phyloP scores from a whole-genome alignment of 2,329 filamentous ascomycete genomes.

The Mollisiaceae sp. region DNA sequence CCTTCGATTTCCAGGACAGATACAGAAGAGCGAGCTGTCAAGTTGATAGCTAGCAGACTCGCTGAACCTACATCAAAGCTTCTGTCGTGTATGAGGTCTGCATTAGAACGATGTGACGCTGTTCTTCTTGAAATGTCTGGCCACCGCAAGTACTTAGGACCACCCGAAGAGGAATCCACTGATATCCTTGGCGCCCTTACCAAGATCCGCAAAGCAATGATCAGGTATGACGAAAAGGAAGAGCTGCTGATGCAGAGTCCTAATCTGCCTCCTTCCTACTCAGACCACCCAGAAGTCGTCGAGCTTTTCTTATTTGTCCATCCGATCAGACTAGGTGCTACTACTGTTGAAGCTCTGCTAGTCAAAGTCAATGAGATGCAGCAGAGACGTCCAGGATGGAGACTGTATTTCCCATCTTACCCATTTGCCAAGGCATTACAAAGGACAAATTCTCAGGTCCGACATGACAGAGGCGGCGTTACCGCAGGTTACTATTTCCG shows the following conservation, averaged over 20 bases:
- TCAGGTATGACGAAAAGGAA: slow-evolving; percentile 54
- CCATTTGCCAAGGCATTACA: slow-evolving; percentile 58
- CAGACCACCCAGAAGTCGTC: slow-evolving; percentile 55
- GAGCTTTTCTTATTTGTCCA: slow-evolving; percentile 60
- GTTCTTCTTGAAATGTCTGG: slow-evolving; percentile 60
- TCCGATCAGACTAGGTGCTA: slow-evolving; percentile 57
- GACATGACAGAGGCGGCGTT: slow-evolving; percentile 63
- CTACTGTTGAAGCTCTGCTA: slow-evolving; percentile 52
- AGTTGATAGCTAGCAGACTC: slow-evolving; percentile 45
- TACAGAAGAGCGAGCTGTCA: slow-evolving; percentile 40
- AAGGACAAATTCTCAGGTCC: slow-evolving; percentile 60
- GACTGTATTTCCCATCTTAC: slow-evolving; percentile 57
- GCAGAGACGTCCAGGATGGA: slow-evolving; percentile 47
- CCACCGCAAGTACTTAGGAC: slow-evolving; percentile 54
- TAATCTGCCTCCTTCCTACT: slow-evolving; percentile 51
- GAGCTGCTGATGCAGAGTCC: slow-evolving; percentile 52
- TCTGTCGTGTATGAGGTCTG: slow-evolving; percentile 51
- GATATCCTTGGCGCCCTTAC: slow-evolving; percentile 49
- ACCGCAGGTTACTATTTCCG: slow-evolving; percentile 55
- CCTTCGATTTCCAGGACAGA: slow-evolving; percentile 36
- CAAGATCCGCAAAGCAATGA: slow-evolving; percentile 50
- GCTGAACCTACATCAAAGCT: slow-evolving; percentile 53
- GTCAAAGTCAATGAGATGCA: slow-evolving; percentile 55
- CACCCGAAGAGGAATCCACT: slow-evolving; percentile 48
- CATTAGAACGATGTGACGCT: slow-evolving; percentile 54